Conservation (phyloP, 2,329 filamentous ascomycete species). For the Penicillium occitanis region DNA sequence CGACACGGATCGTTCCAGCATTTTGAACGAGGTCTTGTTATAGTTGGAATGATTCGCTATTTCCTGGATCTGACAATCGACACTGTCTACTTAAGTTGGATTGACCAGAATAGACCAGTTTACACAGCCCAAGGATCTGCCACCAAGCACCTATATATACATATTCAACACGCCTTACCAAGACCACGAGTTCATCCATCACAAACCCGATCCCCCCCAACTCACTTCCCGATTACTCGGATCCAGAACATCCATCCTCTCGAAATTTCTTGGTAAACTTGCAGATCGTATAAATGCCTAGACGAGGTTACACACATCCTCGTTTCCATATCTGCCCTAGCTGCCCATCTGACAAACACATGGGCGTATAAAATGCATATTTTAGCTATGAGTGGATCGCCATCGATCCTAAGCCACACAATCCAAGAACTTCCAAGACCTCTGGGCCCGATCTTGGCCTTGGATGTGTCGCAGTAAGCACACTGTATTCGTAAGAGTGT, state of each 20-base stretch:
- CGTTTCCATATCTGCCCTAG: background rate
- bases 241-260: background rate
- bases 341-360: background rate
- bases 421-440: constrained; percentile 5
- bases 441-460: constrained; percentile 1
- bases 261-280: background rate
- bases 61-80: background rate
- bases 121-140: background rate
- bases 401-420: background rate
- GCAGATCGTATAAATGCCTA: background rate
- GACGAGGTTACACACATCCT: background rate
- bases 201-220: background rate
- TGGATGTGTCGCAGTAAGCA: background rate
- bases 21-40: background rate
- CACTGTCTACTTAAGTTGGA: no score
- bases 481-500: background rate
- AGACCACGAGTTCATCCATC: background rate
- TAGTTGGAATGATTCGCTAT: background rate
- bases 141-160: background rate
- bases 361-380: background rate
- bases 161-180: background rate
- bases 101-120: background rate
- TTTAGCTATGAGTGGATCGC: background rate
- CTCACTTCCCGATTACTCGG: background rate
- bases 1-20: background rate